These are phyloP conservation scores for Spencermartinsiella europaea DNA, from an alignment of 805 yeast species.

Conservation along the genomic window DNA sequence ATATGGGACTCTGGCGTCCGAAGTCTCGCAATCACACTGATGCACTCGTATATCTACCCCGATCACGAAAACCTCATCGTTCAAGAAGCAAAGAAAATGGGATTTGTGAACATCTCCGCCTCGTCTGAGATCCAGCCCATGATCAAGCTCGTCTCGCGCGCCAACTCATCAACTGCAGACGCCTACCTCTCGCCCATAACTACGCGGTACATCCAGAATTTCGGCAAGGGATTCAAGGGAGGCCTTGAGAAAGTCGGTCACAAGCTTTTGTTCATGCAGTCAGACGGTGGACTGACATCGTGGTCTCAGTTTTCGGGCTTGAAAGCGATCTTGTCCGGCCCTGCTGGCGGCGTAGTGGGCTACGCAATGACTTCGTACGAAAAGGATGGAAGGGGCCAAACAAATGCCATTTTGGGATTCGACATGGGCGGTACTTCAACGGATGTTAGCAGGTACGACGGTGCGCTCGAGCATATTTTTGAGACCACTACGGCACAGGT, in stretches of 20 bases:
- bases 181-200: slow-evolving; percentile 81
- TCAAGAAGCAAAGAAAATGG: slow-evolving; percentile 54
- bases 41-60: slow-evolving; percentile 71
- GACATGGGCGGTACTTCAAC: slow-evolving; percentile 94
- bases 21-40: slow-evolving; percentile 65
- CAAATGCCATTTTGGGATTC: slow-evolving; percentile 67
- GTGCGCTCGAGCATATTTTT: slow-evolving; percentile 69
- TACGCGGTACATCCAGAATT: slow-evolving; percentile 54
- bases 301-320: slow-evolving; percentile 81
- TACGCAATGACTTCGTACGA: slow-evolving; percentile 75
- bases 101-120: slow-evolving; percentile 63
- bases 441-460: slow-evolving; percentile 70
- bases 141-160: slow-evolving; percentile 71
- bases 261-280: slow-evolving; percentile 70
- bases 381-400: slow-evolving; percentile 7
- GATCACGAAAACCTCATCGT: slow-evolving; percentile 62
- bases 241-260: slow-evolving; percentile 39
- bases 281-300: slow-evolving; percentile 91
- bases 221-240: slow-evolving; percentile 55
- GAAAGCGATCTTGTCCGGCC: slow-evolving; percentile 86
- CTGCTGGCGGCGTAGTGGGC: slow-evolving; percentile 98
- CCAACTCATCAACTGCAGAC: slow-evolving; percentile 75
- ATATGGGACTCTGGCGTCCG: slow-evolving; percentile 54
- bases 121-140: slow-evolving; percentile 70
- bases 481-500: slow-evolving; percentile 83